Percentiles rank a stretch among this genome's conserved stretches.
These are phyloP conservation scores for Tulasnella sp. DNA, from an alignment of 768 basidiomycete genomes.

Conservation along the genomic window DNA sequence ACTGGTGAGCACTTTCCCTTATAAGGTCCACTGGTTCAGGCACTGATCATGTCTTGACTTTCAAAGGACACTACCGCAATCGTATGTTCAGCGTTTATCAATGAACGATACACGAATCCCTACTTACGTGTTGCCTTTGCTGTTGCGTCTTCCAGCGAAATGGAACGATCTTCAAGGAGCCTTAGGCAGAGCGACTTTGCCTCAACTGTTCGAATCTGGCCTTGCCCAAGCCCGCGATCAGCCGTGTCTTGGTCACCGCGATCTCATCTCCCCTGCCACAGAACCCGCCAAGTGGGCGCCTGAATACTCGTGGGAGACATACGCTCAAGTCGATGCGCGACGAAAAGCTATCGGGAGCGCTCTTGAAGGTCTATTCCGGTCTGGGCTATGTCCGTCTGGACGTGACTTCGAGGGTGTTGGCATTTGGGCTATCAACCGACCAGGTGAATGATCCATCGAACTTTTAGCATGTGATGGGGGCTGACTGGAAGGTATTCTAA, in stretches of 20 bases:
- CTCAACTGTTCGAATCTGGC: conserved; percentile 56
- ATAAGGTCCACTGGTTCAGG: neutral
- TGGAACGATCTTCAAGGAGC: conserved; percentile 16
- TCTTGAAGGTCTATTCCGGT: conserved; percentile 50
- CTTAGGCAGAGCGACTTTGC: conserved; percentile 19
- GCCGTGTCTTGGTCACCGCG: conserved; percentile 57
- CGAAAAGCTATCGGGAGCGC: conserved; percentile 70
- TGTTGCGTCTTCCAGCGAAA: neutral
- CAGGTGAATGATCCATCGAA: conserved; percentile 47
- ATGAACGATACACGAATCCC: neutral
- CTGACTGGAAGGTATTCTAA: too few species aligned
- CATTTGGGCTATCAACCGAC: conserved; percentile 72
- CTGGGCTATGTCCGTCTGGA: conserved; percentile 42
- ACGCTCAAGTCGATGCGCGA: conserved; percentile 57
- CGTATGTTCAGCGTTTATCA: conserved; percentile 2
- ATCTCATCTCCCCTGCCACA: conserved; percentile 46
- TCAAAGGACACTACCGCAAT: conserved; percentile 10
- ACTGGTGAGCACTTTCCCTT: conserved; percentile 4
- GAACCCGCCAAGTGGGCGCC: conserved; percentile 55
- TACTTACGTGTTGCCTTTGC: neutral
- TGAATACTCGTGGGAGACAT: conserved; percentile 65
- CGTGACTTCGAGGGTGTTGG: conserved; percentile 52
- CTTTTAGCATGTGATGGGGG: too few species aligned
- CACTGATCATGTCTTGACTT: neutral
- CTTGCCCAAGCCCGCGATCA: conserved; percentile 38